A percentile compares a stretch with the other conserved stretches of the same genome.
These are phyloP conservation scores for Spongispora temasekensis DNA, from an alignment of 1,284 basidiomycete genomes.

Conservation along the genomic window DNA sequence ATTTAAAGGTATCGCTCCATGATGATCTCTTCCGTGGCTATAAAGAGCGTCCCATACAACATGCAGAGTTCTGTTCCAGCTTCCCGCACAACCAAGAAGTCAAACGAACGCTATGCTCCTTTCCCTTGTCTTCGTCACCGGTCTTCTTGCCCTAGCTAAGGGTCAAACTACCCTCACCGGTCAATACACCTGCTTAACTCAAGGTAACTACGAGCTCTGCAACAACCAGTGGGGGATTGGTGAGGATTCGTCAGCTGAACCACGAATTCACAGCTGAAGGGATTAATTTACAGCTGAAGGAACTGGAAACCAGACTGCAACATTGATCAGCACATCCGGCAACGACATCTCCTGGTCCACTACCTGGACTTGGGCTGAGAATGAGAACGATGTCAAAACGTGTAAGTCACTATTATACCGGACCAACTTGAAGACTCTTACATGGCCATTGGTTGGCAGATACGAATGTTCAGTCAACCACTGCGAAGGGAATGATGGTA, in stretches of 20 bases:
- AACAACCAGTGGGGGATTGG: slow-evolving; percentile 58
- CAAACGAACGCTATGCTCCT: slow-evolving; percentile 7
- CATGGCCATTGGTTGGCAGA: slow-evolving; percentile 10
- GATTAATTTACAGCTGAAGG: slow-evolving; percentile 32
- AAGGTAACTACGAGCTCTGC: slow-evolving; percentile 52
- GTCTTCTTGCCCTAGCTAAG: slow-evolving; percentile 6
- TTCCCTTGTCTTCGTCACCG: slow-evolving; percentile 1
- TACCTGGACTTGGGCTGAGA: slow-evolving; percentile 56
- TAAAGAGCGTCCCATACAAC: slow-evolving; percentile 10
- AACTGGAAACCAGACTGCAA: slow-evolving; percentile 52
- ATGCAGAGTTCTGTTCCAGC: not conserved
- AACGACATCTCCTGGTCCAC: slow-evolving; percentile 54
- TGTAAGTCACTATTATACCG: slow-evolving; percentile 23
- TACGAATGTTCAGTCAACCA: slow-evolving; percentile 23
- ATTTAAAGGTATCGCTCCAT: no score
- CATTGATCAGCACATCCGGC: slow-evolving; percentile 44
- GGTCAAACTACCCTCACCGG: slow-evolving; percentile 42
- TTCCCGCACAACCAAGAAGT: not conserved
- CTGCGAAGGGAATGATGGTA: slow-evolving; percentile 18
- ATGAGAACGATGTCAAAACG: slow-evolving; percentile 55
- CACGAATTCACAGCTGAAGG: not conserved
- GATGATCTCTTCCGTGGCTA: not conserved
- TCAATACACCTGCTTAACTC: slow-evolving; percentile 45
- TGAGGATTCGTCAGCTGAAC: slow-evolving; percentile 21
- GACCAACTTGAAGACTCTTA: no score